Base-by-base conservation (phyloP, 345 rosid species). In the Theobroma cacao region DNA sequence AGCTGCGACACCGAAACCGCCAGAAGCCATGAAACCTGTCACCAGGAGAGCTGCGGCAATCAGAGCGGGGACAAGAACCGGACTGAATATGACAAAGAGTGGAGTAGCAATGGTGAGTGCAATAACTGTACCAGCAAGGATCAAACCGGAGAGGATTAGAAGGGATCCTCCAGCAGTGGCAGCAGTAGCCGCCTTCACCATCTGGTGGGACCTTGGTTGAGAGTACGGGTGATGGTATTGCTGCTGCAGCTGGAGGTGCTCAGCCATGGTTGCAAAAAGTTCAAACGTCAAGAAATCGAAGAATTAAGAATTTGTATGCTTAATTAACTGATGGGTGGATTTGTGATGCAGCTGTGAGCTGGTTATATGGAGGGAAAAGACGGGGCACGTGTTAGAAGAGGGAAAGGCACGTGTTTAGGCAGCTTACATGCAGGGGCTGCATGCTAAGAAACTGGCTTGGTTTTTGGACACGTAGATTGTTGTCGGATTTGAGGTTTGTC, bases 131-230 rank as follows among this genome's bases (percentile, higher is more conserved):
- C 90, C 95, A 1, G 86, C 90, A 0, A 95, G 86, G 59, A 84
- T 93, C 31, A 93, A 81, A 36, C 95, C 90, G 8, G 98, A 91
- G 76, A 93, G 94, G 10, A 93, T 75, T 43, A 93, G 84, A 24
- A 93, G 93, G 41, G 95, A 93, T 0, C 95, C 95, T 36, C 98
- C 97, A 0, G 92, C 95, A 0, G 97, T 89, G 80, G 76, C 94
- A 0, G 97, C 97, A 0, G 98, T 93, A 17, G 86, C 94, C 4
- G 91, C 91, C 90, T 91, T 95, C 74, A 92, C 95, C 10, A 92
- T 77, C 89, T 91, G 90, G 66, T 86, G 84, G 74, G 91, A 70
- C 69, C 75, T 80, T 8, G 92, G 85, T 40, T 83, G 87, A 58
- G 79, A 78, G 58, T 56, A 45, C 18, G 55, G 80, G 5, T n/a